Evolutionary conservation across 192 early-diverging fungal genomes (phyloP).

Genomic region (Coemansia sp.): DNA sequence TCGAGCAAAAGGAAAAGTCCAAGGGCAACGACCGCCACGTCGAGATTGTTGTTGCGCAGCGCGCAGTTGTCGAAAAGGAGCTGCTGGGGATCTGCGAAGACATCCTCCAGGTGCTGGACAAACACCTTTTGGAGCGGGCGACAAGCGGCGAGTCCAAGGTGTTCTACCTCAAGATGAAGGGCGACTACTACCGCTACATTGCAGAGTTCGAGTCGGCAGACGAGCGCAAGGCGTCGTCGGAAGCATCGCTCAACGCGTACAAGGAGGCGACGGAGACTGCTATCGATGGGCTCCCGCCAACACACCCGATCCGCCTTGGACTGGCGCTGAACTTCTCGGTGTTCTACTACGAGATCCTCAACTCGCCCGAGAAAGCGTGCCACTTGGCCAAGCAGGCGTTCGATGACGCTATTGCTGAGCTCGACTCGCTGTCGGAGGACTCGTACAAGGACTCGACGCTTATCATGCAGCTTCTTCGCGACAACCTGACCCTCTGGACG

Average conservation of each 20-base stretch:
- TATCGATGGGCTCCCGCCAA: constrained; percentile 77
- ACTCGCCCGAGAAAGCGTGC: constrained; percentile 92
- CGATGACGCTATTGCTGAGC: constrained; percentile 93
- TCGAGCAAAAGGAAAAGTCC: constrained; percentile 92
- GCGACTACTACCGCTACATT: constrained; percentile 99
- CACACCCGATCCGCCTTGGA: constrained; percentile 96
- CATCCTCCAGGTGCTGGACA: constrained; percentile 86
- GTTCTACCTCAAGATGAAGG: constrained; percentile 99
- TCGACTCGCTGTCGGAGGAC: constrained; percentile 90
- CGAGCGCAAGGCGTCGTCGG: constrained; percentile 83
- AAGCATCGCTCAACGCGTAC: constrained; percentile 91
- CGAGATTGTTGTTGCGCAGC: constrained; percentile 88
- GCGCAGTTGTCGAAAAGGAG: constrained; percentile 90
- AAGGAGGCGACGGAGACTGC: constrained; percentile 92
- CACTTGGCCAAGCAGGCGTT: constrained; percentile 91
- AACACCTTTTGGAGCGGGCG: constrained; percentile 83
- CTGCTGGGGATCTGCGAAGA: constrained; percentile 93
- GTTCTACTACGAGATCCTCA: constrained; percentile 98
- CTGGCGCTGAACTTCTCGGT: constrained; percentile 98
- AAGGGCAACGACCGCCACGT: constrained; percentile 82
- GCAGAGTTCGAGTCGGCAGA: constrained; percentile 94
- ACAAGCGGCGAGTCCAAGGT: constrained; percentile 97
- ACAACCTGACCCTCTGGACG: constrained; percentile 97
- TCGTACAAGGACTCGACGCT: constrained; percentile 97
- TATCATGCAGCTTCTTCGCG: constrained; percentile 97